These are phyloP conservation scores for Stephania cephalantha DNA, from an alignment of 164 flowering plant genomes.

Conservation along the genomic window DNA sequence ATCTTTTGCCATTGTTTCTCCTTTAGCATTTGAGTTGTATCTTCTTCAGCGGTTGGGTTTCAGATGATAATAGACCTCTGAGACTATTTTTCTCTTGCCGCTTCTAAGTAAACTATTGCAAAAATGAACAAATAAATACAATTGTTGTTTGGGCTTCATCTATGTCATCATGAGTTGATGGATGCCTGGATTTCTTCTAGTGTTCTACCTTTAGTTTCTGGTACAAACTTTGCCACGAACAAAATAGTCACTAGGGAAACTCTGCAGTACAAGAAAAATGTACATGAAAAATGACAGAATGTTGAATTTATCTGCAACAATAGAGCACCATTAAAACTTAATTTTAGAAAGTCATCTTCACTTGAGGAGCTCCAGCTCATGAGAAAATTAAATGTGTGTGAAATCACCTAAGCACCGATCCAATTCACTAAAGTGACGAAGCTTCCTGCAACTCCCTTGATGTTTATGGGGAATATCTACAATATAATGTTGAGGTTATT, in stretches of 20 bases:
- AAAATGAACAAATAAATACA: too few relatives aligned
- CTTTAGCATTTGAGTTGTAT: background rate
- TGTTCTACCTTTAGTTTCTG: conserved; percentile 33
- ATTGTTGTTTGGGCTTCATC: background rate
- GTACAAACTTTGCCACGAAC: conserved; percentile 32
- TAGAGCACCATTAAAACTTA: background rate
- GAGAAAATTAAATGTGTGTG: conserved; percentile 24
- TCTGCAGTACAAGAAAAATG: conserved; percentile 26
- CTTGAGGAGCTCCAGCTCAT: conserved; percentile 23
- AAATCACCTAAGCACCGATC: conserved; percentile 25
- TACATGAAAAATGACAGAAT: conserved; percentile 20
- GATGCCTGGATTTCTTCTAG: conserved; percentile 34
- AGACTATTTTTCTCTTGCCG: background rate
- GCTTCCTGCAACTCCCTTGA: conserved; percentile 26
- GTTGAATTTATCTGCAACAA: background rate
- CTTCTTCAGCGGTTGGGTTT: background rate
- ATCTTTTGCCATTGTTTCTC: background rate
- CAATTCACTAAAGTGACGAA: conserved; percentile 19
- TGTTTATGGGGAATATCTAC: conserved; percentile 25
- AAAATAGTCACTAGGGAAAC: conserved; percentile 20
- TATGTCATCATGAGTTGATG: conserved; percentile 11
- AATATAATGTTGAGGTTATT: background rate
- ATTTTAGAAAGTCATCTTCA: background rate
- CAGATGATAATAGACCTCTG: background rate
- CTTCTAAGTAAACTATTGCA: too few relatives aligned